phyloP scores from a whole-genome alignment of 768 basidiomycete species.

The Lactifluus piperatus region DNA sequence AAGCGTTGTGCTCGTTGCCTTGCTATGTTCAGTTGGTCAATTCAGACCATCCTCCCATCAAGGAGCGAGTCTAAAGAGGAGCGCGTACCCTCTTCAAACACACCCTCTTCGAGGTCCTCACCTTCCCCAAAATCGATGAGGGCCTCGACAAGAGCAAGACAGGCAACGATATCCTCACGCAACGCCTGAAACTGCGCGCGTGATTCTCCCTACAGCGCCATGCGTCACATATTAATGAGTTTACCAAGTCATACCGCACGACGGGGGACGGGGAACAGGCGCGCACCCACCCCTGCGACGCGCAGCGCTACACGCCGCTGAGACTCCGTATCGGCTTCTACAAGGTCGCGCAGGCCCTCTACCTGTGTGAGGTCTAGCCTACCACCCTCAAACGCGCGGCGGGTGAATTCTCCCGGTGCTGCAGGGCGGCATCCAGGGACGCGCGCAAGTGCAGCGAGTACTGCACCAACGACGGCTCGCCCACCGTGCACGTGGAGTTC shows the following conservation, averaged over 20 bases:
- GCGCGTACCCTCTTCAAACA: conserved; percentile 56
- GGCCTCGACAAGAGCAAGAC: conserved; percentile 75
- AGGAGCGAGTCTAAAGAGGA: neutral
- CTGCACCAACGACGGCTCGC: conserved; percentile 64
- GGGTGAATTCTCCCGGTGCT: conserved; percentile 83
- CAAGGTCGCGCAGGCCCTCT: conserved; percentile 79
- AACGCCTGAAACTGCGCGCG: conserved; percentile 54
- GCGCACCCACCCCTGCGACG: conserved; percentile 51
- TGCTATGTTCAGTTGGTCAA: conserved; percentile 33
- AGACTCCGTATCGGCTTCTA: conserved; percentile 80
- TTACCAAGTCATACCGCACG: neutral
- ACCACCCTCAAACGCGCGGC: conserved; percentile 72
- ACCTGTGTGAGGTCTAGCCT: conserved; percentile 83
- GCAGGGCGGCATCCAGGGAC: conserved; percentile 67
- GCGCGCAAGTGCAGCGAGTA: conserved; percentile 53
- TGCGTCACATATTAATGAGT: conserved; percentile 4
- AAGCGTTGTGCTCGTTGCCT: conserved; percentile 41
- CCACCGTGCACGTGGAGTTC: conserved; percentile 88
- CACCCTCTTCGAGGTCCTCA: conserved; percentile 80
- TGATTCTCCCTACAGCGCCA: conserved; percentile 46
- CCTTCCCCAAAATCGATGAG: conserved; percentile 92
- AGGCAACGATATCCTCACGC: conserved; percentile 56
- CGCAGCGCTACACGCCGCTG: conserved; percentile 69
- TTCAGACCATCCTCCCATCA: neutral
- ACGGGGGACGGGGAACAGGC: neutral